Evolutionary conservation across 352 stramenopile species (phyloP).

Genomic region (Globisporangium echinulatum): DNA sequence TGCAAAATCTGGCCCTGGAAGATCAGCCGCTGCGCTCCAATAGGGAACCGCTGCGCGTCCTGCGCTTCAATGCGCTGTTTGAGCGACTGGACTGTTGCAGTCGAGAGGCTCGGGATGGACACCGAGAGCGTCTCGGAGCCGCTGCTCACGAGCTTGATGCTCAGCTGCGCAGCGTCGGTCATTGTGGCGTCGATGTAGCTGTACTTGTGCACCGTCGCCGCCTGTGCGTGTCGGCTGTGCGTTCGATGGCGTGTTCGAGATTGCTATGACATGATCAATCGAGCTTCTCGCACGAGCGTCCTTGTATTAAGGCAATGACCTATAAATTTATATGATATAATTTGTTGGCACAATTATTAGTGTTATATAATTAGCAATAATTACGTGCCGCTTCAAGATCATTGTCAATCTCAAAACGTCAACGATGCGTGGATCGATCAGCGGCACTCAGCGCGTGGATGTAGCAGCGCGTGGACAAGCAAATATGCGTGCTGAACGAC

Average conservation of each 20-base stretch:
- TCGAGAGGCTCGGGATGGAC: slow-evolving; percentile 28
- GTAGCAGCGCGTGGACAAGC: too few species aligned
- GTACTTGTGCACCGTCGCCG: background rate
- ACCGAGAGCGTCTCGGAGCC: slow-evolving; percentile 48
- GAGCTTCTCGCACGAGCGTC: too few species aligned
- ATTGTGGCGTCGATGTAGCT: background rate
- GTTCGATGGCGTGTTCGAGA: background rate
- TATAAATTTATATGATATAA: too few species aligned
- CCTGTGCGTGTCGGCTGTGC: background rate
- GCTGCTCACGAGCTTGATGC: slow-evolving; percentile 65
- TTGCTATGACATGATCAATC: background rate
- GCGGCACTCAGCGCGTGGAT: too few species aligned
- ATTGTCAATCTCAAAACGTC: too few species aligned
- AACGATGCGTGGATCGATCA: too few species aligned
- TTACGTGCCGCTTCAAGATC: too few species aligned
- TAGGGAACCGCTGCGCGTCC: slow-evolving; percentile 47
- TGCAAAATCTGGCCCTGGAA: slow-evolving; percentile 85
- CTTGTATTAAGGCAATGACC: too few species aligned
- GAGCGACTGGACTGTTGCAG: slow-evolving; percentile 47
- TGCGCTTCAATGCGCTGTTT: slow-evolving; percentile 64
- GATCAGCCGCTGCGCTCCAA: slow-evolving; percentile 72
- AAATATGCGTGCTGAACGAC: too few species aligned
- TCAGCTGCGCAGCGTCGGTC: slow-evolving; percentile 30
- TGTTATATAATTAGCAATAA: too few species aligned
- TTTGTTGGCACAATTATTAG: too few species aligned